A percentile compares a stretch with the other conserved stretches of the same genome.
Conservation (phyloP, 331 rosid species). For the Malus hybrid region DNA sequence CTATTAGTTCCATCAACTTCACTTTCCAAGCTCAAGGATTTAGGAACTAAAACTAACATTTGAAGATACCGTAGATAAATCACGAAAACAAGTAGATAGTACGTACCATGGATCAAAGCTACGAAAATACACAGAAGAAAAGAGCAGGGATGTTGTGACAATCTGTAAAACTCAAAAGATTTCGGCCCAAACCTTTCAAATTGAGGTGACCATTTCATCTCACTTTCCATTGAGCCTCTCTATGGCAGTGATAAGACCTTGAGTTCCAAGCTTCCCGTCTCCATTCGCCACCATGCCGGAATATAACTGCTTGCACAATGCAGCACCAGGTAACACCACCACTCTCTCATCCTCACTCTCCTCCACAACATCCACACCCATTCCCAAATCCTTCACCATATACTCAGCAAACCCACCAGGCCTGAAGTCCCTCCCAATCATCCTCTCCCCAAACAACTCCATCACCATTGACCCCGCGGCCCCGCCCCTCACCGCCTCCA, state of each 20-base stretch:
- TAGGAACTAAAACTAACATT: no score
- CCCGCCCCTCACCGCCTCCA: conserved; percentile 51
- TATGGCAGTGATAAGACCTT: conserved; percentile 64
- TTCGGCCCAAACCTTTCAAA: background rate
- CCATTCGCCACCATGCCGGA: conserved; percentile 77
- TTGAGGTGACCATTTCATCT: background rate
- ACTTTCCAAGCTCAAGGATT: no score
- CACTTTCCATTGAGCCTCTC: conserved; percentile 54
- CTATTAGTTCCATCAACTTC: no score
- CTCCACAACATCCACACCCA: no score
- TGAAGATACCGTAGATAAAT: no score
- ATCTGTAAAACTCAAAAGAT: no score
- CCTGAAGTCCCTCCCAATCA: conserved; percentile 36
- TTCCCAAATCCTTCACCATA: no score
- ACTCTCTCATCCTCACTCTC: conserved; percentile 17
- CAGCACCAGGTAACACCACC: conserved; percentile 73
- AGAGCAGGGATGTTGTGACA: no score
- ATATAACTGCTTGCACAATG: conserved; percentile 56
- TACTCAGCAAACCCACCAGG: no score
- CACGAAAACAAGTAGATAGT: no score
- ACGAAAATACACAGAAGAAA: no score
- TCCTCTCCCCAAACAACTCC: conserved; percentile 72
- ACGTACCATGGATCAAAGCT: no score
- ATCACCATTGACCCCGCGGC: conserved; percentile 55
- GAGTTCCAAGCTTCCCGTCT: conserved; percentile 62